Base-by-base conservation (phyloP, 371 early-diverging fungal species). In the Saksenaea vasiformis region DNA sequence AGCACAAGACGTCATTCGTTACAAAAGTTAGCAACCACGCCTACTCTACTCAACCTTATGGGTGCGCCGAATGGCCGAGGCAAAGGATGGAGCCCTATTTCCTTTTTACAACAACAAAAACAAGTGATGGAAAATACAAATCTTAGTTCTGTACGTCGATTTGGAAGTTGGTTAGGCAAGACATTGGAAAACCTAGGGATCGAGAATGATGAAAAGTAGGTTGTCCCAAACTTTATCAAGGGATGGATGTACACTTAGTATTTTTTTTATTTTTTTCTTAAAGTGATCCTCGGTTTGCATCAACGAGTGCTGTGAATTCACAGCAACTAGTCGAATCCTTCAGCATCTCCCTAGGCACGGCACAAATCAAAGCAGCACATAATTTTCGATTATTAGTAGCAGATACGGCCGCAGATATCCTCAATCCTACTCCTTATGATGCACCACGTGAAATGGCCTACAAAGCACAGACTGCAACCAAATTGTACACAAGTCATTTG, bases 121-220 rank as follows among this genome's bases (percentile, higher is more conserved):
- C 81, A 84, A 41, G 83, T 77, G 13, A 80, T 85, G 73, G 74
- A 84, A 63, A 87, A 79, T 58, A 79, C 84, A 17, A 87, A 79
- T 58, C 65, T 86, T 0, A 81, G 84, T n/a, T 77, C 79, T 0
- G 85, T 86, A 19, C 85, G 85, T 39, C 89, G 86, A 66, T 60
- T 91, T 43, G 84, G 88, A 2, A 84, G 83, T 11, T 88, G 89
- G 84, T 71, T 90, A 17, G 89, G 87, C 31, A 88, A 87, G 58
- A 91, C 92, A 7, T 88, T 91, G 73, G 92, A 87, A 62, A 88
- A 87, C 60, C 73, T 88, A 22, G 87, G 86, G 10, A 70, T 86
- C 1, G 90, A 90, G 11, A 76, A 88, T 53, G 87, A 83, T 14
- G 69, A 74, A 53, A 78, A 69, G 77, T 79, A 72, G 62, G 68